These are phyloP conservation scores for Zelopaecilomyces penicillatus DNA, from an alignment of 2,329 filamentous ascomycete genomes.

Conservation along the genomic window DNA sequence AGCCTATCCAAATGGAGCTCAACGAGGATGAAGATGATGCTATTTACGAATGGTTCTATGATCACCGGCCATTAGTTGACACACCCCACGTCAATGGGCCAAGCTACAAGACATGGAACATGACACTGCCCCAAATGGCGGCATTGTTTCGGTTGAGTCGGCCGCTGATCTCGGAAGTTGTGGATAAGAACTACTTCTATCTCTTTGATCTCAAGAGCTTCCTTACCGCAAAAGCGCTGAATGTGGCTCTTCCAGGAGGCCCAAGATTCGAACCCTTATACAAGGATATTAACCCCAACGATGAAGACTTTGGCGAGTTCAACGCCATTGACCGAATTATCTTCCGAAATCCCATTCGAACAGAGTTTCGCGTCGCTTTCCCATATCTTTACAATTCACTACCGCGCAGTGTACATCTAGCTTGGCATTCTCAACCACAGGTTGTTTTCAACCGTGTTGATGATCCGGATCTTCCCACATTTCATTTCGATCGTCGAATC, in stretches of 20 bases:
- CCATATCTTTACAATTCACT: slow-evolving; percentile 95
- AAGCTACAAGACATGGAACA: slow-evolving; percentile 94
- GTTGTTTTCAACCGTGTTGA: slow-evolving; percentile 84
- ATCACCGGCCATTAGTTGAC: slow-evolving; percentile 82
- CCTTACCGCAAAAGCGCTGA: slow-evolving; percentile 90
- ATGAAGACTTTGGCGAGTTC: slow-evolving; percentile 98
- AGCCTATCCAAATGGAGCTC: slow-evolving; percentile 97
- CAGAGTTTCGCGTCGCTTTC: slow-evolving; percentile 90
- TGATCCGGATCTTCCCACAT: slow-evolving; percentile 82
- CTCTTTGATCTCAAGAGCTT: slow-evolving; percentile 95
- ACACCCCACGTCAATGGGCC: slow-evolving; percentile 92
- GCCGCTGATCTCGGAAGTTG: slow-evolving; percentile 81
- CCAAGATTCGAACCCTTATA: slow-evolving; percentile 94
- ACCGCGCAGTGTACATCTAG: slow-evolving; percentile 83
- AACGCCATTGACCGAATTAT: slow-evolving; percentile 99
- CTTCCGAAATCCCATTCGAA: slow-evolving; percentile 88
- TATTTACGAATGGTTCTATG: slow-evolving; percentile 96
- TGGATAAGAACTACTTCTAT: slow-evolving; percentile 96
- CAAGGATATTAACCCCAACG: slow-evolving; percentile 97
- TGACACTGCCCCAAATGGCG: slow-evolving; percentile 90
- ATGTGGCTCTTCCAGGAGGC: slow-evolving; percentile 94
- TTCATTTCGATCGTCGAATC: slow-evolving; percentile 96
- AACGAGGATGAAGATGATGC: slow-evolving; percentile 88
- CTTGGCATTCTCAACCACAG: slow-evolving; percentile 91
- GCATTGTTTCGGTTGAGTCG: slow-evolving; percentile 86